Evolutionary conservation across 2,329 filamentous ascomycete genomes (phyloP).

Genomic region (Blumeria graminis): DNA sequence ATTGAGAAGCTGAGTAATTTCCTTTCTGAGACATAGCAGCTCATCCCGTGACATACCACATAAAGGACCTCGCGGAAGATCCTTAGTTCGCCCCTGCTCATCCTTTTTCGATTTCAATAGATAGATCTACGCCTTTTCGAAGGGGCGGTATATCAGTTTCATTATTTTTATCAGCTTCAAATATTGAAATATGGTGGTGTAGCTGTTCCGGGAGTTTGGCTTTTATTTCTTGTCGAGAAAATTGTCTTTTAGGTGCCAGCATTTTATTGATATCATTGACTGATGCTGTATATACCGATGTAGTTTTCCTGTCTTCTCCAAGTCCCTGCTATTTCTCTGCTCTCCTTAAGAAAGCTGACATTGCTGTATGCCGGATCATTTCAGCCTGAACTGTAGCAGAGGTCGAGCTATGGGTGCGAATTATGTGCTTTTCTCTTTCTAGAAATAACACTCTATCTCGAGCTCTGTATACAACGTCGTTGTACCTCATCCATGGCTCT

Average conservation of each 20-base stretch:
- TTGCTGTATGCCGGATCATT: neutral
- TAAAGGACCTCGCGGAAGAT: neutral
- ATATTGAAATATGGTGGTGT: neutral
- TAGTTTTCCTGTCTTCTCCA: neutral
- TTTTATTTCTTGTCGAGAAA: neutral
- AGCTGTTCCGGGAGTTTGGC: neutral
- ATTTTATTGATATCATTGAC: conserved; percentile 1
- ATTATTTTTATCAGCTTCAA: neutral
- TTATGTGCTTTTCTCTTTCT: neutral
- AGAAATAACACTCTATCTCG: neutral
- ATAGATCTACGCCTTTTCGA: too few relatives aligned
- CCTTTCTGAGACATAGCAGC: neutral
- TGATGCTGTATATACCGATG: neutral
- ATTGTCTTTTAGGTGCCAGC: neutral
- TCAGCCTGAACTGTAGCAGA: neutral
- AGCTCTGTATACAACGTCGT: neutral
- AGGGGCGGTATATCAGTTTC: neutral
- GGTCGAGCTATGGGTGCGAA: neutral
- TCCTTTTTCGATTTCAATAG: too few relatives aligned
- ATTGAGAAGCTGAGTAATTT: neutral
- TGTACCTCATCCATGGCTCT: neutral
- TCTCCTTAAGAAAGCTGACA: neutral
- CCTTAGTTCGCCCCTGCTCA: neutral
- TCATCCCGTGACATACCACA: neutral
- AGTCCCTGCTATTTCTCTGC: neutral